These are phyloP conservation scores for Oenanthe sinensis DNA, from an alignment of 129 eudicot species.

Conservation along the genomic window DNA sequence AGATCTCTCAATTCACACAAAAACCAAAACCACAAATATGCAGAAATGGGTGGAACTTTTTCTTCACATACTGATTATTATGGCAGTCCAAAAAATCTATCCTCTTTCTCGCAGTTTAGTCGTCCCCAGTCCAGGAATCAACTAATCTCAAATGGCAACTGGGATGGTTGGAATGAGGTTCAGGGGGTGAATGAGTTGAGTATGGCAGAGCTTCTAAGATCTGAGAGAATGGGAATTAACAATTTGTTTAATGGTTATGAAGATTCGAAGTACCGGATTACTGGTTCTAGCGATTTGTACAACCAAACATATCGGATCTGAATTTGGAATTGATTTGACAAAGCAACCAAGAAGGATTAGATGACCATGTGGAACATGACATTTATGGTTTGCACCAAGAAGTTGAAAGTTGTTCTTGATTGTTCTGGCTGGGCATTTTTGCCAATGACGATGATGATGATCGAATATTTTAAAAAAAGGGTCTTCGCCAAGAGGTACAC, in stretches of 20 bases:
- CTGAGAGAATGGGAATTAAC: conserved; percentile 61
- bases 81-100: conserved; percentile 46
- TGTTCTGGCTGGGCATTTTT: conserved; percentile 33
- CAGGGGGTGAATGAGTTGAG: conserved; percentile 54
- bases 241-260: conserved; percentile 61
- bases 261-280: conserved; percentile 62
- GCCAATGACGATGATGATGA: conserved; percentile 46
- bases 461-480: conserved; percentile 13
- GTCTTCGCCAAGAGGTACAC: conserved; percentile 4
- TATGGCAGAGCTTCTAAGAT: conserved; percentile 67
- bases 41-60: conserved; percentile 41
- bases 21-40: conserved; percentile 58
- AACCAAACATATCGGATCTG: conserved; percentile 66
- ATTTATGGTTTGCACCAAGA: conserved; percentile 15
- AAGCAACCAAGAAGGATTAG: conserved; percentile 9
- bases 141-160: conserved; percentile 58
- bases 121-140: conserved; percentile 48
- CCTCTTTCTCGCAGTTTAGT: conserved; percentile 45
- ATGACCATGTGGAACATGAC: conserved; percentile 12
- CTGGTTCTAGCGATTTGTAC: conserved; percentile 61
- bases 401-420: conserved; percentile 29
- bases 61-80: conserved; percentile 44
- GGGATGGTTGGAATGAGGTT: conserved; percentile 87
- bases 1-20: conserved; percentile 51
- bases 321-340: conserved; percentile 16